Conservation (phyloP, 345 rosid genomes). For the Anacardium occidentale region DNA sequence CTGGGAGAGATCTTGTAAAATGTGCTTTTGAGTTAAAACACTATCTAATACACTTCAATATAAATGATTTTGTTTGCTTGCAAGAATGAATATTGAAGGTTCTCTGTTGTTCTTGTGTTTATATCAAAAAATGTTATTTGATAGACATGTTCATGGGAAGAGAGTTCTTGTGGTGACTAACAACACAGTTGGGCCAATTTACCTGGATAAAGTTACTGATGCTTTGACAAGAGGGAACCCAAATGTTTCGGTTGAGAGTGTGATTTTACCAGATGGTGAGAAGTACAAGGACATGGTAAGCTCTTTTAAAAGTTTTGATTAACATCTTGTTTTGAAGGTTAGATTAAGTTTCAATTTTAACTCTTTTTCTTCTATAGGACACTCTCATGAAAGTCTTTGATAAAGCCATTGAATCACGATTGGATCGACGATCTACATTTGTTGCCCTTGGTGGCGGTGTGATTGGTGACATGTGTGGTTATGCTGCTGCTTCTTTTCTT, state of each 20-base stretch:
- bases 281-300: slow-evolving; percentile 81
- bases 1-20: too few species aligned
- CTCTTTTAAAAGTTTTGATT: not conserved
- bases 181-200: slow-evolving; percentile 63
- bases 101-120: too few species aligned
- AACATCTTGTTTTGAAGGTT: not conserved
- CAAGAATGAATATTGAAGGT: too few species aligned
- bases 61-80: too few species aligned
- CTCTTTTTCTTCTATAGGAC: slow-evolving; percentile 45
- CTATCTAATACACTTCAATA: too few species aligned
- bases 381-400: slow-evolving; percentile 88
- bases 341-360: not conserved
- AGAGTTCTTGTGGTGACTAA: slow-evolving; percentile 93
- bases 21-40: too few species aligned
- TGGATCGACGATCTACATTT: slow-evolving; percentile 83
- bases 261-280: slow-evolving; percentile 93
- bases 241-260: slow-evolving; percentile 74
- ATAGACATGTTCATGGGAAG: slow-evolving; percentile 94
- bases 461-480: slow-evolving; percentile 97
- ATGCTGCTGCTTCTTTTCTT: slow-evolving; percentile 89
- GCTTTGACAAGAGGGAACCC: slow-evolving; percentile 84
- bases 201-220: slow-evolving; percentile 74
- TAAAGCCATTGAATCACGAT: slow-evolving; percentile 84
- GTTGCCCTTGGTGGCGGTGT: slow-evolving; percentile 99
- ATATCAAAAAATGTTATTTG: not conserved